Evolutionary conservation across 2,329 filamentous ascomycete genomes (phyloP).

Genomic region (Parastagonospora avenae): DNA sequence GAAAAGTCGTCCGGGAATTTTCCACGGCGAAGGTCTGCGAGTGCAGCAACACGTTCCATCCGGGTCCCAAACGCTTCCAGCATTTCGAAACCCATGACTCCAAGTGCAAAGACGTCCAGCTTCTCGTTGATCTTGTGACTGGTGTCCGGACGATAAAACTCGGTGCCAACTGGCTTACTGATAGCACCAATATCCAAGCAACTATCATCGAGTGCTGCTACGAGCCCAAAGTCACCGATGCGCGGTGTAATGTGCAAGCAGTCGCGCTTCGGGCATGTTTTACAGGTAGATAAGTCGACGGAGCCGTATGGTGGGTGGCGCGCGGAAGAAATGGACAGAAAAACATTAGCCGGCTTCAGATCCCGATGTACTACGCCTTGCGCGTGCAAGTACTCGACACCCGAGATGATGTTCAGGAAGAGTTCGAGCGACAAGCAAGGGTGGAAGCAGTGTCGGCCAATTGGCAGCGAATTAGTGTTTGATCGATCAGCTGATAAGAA

Average conservation of each 20-base stretch:
- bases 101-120: conserved; percentile 66
- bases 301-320: conserved; percentile 48
- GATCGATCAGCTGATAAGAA: conserved; percentile 53
- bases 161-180: conserved; percentile 62
- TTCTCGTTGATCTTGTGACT: conserved; percentile 51
- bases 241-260: conserved; percentile 60
- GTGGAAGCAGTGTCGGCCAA: conserved; percentile 66
- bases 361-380: conserved; percentile 68
- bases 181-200: conserved; percentile 25
- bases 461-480: conserved; percentile 9
- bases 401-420: conserved; percentile 64
- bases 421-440: conserved; percentile 61
- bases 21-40: conserved; percentile 41
- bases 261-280: conserved; percentile 47
- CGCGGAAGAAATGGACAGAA: conserved; percentile 58
- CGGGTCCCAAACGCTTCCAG: conserved; percentile 56
- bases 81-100: conserved; percentile 67
- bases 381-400: conserved; percentile 68
- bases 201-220: conserved; percentile 57
- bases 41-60: conserved; percentile 48
- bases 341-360: conserved; percentile 71
- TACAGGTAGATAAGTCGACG: conserved; percentile 55
- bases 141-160: conserved; percentile 62
- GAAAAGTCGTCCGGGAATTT: conserved; percentile 38
- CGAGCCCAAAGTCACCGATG: conserved; percentile 72